Percentiles rank a stretch among this genome's conserved stretches.
phyloP scores from a whole-genome alignment of 139 green algal species.

The Chlamydomonas sp. region DNA sequence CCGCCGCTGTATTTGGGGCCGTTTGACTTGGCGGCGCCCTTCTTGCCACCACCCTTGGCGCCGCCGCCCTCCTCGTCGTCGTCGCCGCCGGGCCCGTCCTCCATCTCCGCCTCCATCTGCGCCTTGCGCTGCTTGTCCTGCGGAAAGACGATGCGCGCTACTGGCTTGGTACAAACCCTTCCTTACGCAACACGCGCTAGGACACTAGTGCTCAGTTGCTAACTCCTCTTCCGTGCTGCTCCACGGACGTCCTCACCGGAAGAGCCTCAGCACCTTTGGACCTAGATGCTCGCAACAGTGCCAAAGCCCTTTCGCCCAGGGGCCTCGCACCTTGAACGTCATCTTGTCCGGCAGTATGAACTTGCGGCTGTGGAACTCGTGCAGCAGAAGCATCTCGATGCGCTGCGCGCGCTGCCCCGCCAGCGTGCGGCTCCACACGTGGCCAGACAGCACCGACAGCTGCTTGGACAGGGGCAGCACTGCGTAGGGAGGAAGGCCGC shows the following conservation, averaged over 20 bases:
- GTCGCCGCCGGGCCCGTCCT: constrained; percentile 3
- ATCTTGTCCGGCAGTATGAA: constrained; percentile 97
- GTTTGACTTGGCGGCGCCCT: constrained; percentile 60
- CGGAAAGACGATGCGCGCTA: neutral
- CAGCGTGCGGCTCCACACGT: constrained; percentile 87
- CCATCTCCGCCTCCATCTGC: constrained; percentile 28
- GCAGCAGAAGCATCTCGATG: constrained; percentile 98
- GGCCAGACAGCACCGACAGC: constrained; percentile 86
- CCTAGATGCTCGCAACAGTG: neutral
- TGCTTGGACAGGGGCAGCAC: constrained; percentile 74
- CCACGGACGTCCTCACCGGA: too few species aligned
- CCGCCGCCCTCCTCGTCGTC: constrained; percentile 28
- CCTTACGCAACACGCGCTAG: too few species aligned
- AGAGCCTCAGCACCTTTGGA: neutral
- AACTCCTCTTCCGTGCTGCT: neutral
- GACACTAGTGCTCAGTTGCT: too few species aligned
- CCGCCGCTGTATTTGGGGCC: constrained; percentile 74
- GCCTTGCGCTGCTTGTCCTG: constrained; percentile 69
- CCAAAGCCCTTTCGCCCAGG: neutral
- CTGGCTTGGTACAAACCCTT: too few species aligned
- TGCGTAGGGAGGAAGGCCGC: neutral
- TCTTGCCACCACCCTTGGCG: constrained; percentile 50
- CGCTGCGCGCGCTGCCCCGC: constrained; percentile 91
- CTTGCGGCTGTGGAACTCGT: constrained; percentile 98
- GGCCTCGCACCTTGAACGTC: constrained; percentile 32